Conservation (phyloP, 192 early-diverging fungal species). For the Umbelopsis vinacea region DNA sequence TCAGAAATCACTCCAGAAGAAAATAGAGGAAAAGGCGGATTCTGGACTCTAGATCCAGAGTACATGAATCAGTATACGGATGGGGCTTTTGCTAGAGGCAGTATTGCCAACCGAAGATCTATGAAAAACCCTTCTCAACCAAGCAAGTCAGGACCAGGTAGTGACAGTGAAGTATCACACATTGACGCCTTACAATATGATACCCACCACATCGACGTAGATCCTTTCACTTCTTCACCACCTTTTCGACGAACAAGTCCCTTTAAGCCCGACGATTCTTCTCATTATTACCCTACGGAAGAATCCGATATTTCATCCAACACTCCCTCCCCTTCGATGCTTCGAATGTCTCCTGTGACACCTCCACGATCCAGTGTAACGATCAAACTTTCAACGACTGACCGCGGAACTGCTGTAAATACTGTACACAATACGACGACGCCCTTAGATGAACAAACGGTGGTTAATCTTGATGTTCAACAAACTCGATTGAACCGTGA, state of each 20-base stretch:
- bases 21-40: constrained; percentile 65
- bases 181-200: too few species aligned
- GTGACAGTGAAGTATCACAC: not conserved
- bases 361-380: constrained; percentile 19
- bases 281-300: not conserved
- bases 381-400: not conserved
- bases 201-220: too few species aligned
- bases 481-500: not conserved
- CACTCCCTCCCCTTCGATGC: not conserved
- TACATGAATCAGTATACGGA: constrained; percentile 42
- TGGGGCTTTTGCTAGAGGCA: constrained; percentile 44
- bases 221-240: too few species aligned
- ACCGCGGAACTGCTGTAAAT: constrained; percentile 6
- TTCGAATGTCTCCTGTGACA: constrained; percentile 21
- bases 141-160: constrained; percentile 7
- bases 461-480: not conserved
- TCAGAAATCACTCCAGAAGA: constrained; percentile 54
- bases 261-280: not conserved
- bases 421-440: constrained; percentile 9
- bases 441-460: constrained; percentile 2
- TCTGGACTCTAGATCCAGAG: constrained; percentile 62
- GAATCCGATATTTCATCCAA: not conserved
- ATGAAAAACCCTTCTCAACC: not conserved
- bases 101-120: constrained; percentile 22
- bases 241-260: not conserved